Evolutionary conservation across 345 rosid genomes (phyloP).

Genomic region (Hypericum perforatum): DNA sequence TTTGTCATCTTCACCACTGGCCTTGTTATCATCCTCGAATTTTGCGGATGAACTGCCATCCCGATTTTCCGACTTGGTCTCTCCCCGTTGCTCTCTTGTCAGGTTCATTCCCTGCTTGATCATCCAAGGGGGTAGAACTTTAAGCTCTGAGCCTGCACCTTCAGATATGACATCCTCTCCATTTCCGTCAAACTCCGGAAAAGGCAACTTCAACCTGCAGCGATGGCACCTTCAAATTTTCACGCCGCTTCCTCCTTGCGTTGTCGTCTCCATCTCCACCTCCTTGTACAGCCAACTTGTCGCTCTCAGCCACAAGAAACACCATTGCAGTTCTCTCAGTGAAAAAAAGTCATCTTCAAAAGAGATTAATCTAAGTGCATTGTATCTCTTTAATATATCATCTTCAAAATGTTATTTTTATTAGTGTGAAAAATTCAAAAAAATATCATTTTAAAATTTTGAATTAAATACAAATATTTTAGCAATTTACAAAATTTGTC

Average conservation of each 20-base stretch:
- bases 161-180: slow-evolving; percentile 61
- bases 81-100: slow-evolving; percentile 85
- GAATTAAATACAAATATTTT: too few relatives aligned
- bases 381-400: slow-evolving; percentile 44
- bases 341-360: slow-evolving; percentile 69
- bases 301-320: slow-evolving; percentile 83
- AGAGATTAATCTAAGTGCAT: slow-evolving; percentile 56
- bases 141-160: slow-evolving; percentile 31
- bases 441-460: too few relatives aligned
- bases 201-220: slow-evolving; percentile 89
- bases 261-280: slow-evolving; percentile 87
- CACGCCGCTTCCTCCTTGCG: slow-evolving; percentile 70
- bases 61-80: slow-evolving; percentile 50
- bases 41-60: slow-evolving; percentile 44
- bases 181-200: slow-evolving; percentile 58
- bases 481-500: too few relatives aligned
- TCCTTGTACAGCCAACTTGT: slow-evolving; percentile 73
- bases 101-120: slow-evolving; percentile 89
- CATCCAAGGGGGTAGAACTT: slow-evolving; percentile 96
- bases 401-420: neutral
- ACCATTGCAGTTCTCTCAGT: slow-evolving; percentile 82
- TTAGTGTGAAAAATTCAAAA: too few relatives aligned
- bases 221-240: slow-evolving; percentile 62
- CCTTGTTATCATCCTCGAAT: slow-evolving; percentile 66
- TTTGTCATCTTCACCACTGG: slow-evolving; percentile 27